Evolutionary conservation across 1,284 basidiomycete genomes (phyloP).

Genomic region (Leccinum pachyderme): DNA sequence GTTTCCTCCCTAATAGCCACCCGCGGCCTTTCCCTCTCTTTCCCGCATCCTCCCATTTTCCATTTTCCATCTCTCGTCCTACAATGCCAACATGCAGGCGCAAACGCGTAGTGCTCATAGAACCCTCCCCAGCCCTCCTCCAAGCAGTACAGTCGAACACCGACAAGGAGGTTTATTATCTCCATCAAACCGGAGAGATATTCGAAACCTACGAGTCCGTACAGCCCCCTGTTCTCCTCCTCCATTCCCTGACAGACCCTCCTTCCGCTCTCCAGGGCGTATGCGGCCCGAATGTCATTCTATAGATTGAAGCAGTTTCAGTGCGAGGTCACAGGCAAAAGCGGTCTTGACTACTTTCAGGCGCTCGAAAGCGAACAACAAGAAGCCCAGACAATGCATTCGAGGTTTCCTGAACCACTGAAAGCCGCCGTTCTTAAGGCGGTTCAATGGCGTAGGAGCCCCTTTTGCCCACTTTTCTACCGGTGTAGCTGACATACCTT

Average conservation of each 20-base stretch:
- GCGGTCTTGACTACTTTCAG: conserved; percentile 90
- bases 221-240: conserved; percentile 8
- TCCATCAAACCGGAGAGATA: conserved; percentile 91
- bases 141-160: conserved; percentile 61
- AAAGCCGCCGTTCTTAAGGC: conserved; percentile 88
- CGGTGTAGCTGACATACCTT: conserved; percentile 15
- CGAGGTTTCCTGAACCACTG: conserved; percentile 88
- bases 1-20: conserved; percentile 43
- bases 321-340: conserved; percentile 93
- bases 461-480: conserved; percentile 20
- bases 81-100: conserved; percentile 87
- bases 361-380: conserved; percentile 89
- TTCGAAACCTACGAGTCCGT: conserved; percentile 91
- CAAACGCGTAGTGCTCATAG: conserved; percentile 85
- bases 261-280: conserved; percentile 58
- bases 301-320: conserved; percentile 93
- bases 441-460: conserved; percentile 91
- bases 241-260: conserved; percentile 23
- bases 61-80: conserved; percentile 22
- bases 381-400: conserved; percentile 85
- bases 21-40: conserved; percentile 37
- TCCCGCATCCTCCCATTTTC: conserved; percentile 33
- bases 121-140: conserved; percentile 69
- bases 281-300: conserved; percentile 89
- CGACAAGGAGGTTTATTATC: conserved; percentile 81